phyloP scores from a whole-genome alignment of 768 basidiomycete species.

The Macrocybe gigantea region DNA sequence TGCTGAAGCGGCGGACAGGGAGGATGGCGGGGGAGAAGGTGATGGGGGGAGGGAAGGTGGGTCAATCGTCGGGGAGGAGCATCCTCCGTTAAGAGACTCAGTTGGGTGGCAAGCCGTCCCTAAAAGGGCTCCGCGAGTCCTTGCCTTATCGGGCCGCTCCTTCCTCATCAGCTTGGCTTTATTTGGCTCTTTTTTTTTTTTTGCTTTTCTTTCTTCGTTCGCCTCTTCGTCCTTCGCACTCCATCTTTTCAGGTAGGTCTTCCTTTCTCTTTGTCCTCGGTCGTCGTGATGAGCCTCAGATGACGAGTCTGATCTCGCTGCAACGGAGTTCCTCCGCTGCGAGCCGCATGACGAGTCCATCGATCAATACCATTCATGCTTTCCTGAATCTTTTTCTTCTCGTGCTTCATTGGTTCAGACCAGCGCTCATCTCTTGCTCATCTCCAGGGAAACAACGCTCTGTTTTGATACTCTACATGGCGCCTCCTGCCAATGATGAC shows the following conservation, averaged over 20 bases:
- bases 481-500: slow-evolving; percentile 42
- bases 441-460: slow-evolving; percentile 14
- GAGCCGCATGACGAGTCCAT: slow-evolving; percentile 56
- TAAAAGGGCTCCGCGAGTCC: background rate
- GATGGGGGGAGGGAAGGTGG: slow-evolving; percentile 16
- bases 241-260: slow-evolving; percentile 11
- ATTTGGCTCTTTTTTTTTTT: slow-evolving; percentile 1
- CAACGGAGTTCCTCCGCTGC: slow-evolving; percentile 55
- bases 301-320: slow-evolving; percentile 76
- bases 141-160: slow-evolving; percentile 9
- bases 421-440: slow-evolving; percentile 5
- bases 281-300: slow-evolving; percentile 41
- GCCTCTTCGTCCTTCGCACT: background rate
- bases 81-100: slow-evolving; percentile 18
- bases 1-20: slow-evolving; percentile 11
- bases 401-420: slow-evolving; percentile 14
- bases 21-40: slow-evolving; percentile 14
- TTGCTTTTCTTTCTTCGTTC: slow-evolving; percentile 20
- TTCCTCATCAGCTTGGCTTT: background rate
- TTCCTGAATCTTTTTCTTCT: slow-evolving; percentile 53
- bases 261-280: slow-evolving; percentile 8
- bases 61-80: slow-evolving; percentile 15
- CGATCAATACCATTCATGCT: slow-evolving; percentile 87
- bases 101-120: slow-evolving; percentile 2
- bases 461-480: slow-evolving; percentile 25